Evolutionary conservation across 257 asterid species (phyloP).

Genomic region (Solanum chiquidenum): DNA sequence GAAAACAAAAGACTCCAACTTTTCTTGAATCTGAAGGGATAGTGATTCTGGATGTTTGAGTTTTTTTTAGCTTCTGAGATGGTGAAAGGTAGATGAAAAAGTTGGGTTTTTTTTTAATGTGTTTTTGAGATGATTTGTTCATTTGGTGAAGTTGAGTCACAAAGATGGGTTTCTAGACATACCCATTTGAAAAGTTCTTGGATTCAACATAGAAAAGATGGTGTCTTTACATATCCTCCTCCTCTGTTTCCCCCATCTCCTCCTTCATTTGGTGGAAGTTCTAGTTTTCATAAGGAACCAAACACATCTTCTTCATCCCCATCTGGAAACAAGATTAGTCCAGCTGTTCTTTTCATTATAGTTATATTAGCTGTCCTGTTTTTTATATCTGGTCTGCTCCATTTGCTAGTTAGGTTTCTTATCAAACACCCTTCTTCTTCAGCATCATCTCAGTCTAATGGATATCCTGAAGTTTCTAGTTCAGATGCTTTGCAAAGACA

Average conservation of each 20-base stretch:
- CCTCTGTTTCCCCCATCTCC: constrained; percentile 20
- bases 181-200: constrained; percentile 47
- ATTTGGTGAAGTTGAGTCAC: constrained; percentile 22
- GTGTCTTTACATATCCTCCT: constrained; percentile 34
- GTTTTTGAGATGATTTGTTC: constrained; percentile 24
- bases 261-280: constrained; percentile 18
- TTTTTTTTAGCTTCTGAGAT: neutral
- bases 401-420: constrained; percentile 84
- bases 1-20: neutral
- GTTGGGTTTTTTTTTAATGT: neutral
- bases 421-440: constrained; percentile 54
- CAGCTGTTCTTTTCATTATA: constrained; percentile 75
- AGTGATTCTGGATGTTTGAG: neutral
- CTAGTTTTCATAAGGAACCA: constrained; percentile 24
- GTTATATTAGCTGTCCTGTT: constrained; percentile 77
- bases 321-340: constrained; percentile 63
- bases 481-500: constrained; percentile 80
- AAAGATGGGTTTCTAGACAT: constrained; percentile 30
- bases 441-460: constrained; percentile 38
- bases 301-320: constrained; percentile 28
- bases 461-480: constrained; percentile 47
- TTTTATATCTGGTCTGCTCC: constrained; percentile 88
- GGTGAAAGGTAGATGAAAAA: neutral
- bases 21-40: neutral
- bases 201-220: constrained; percentile 53